phyloP scores from a whole-genome alignment of 257 asterid genomes.

The Petunia axillaris region DNA sequence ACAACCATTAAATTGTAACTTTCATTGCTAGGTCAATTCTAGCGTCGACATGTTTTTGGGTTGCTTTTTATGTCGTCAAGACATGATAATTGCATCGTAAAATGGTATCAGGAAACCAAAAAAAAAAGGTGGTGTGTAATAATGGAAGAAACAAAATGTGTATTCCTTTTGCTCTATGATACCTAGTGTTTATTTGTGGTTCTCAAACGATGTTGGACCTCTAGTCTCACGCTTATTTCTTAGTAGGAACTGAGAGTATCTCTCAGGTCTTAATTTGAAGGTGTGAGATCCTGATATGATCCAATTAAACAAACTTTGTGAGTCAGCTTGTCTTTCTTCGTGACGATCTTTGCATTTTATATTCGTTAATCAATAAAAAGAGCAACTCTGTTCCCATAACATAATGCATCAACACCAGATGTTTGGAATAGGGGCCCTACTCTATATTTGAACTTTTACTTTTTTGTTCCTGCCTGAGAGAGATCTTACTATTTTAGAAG shows the following conservation, averaged over 20 bases:
- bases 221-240: background rate
- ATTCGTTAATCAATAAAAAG: background rate
- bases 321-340: background rate
- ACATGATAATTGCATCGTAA: background rate
- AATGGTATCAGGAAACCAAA: too few species aligned
- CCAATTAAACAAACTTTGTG: background rate
- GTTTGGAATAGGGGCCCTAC: background rate
- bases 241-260: background rate
- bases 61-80: conserved; percentile 2
- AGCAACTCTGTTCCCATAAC: background rate
- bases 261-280: background rate
- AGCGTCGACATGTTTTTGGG: background rate
- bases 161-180: background rate
- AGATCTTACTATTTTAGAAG: too few species aligned
- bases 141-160: background rate
- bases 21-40: background rate
- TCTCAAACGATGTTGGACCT: background rate
- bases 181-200: background rate
- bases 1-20: background rate
- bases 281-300: background rate
- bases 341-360: background rate
- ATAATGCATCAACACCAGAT: background rate
- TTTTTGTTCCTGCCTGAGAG: background rate
- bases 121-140: background rate
- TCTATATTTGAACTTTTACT: background rate